Conservation (phyloP, 805 yeast genomes). For the Starmerella floricola region DNA sequence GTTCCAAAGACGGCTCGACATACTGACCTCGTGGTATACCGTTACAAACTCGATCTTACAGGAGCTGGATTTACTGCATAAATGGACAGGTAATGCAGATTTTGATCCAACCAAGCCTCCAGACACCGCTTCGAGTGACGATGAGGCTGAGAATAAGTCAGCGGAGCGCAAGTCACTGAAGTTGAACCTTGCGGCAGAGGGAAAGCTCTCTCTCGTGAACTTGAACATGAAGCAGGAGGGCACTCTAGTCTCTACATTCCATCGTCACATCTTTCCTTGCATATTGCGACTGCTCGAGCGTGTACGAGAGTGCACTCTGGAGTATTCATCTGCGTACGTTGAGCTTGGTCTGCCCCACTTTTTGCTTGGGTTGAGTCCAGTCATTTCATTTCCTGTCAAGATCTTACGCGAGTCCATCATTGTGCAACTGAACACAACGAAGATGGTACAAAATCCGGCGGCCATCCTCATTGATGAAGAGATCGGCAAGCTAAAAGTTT, state of each 20-base stretch:
- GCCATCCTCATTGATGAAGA: constrained; percentile 94
- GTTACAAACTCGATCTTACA: constrained; percentile 56
- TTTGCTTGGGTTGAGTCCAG: constrained; percentile 39
- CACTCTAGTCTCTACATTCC: constrained; percentile 43
- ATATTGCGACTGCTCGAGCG: constrained; percentile 73
- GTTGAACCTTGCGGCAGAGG: background rate
- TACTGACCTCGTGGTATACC: constrained; percentile 73
- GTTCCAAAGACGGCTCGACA: constrained; percentile 56
- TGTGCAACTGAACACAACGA: constrained; percentile 64
- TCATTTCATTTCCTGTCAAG: constrained; percentile 66
- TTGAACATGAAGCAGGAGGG: constrained; percentile 53
- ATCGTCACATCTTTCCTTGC: constrained; percentile 52
- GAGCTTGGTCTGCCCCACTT: constrained; percentile 60
- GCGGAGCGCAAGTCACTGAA: background rate
- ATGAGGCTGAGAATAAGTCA: constrained; percentile 35
- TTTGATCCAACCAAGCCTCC: constrained; percentile 44
- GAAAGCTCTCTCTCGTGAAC: constrained; percentile 60
- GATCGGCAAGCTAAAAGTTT: constrained; percentile 70
- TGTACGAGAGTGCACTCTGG: constrained; percentile 58
- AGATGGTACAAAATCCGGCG: constrained; percentile 69
- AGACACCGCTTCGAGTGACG: constrained; percentile 35
- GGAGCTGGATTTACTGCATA: constrained; percentile 47
- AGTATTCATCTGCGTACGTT: constrained; percentile 49
- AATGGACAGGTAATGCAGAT: constrained; percentile 79
- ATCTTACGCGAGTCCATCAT: constrained; percentile 67